Percentiles rank a stretch among this genome's conserved stretches.
Conservation (phyloP, 2,329 filamentous ascomycete species). For the Dothiorella sarmentorum region DNA sequence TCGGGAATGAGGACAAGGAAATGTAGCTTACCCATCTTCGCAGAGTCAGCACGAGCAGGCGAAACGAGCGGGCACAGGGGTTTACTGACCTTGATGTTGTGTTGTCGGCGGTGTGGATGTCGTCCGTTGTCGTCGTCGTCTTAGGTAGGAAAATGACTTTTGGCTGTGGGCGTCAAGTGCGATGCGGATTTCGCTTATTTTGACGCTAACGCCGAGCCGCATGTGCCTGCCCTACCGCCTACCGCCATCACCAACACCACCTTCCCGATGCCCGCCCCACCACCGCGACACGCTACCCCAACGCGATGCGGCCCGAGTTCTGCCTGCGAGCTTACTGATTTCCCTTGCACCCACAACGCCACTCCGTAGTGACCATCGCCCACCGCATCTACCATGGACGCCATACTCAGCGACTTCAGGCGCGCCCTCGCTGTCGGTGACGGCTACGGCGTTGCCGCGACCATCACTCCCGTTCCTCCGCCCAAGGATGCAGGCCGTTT, state of each 20-base stretch:
- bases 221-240: neutral
- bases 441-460: constrained; percentile 70
- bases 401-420: constrained; percentile 68
- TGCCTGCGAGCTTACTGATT: neutral
- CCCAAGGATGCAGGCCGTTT: constrained; percentile 62
- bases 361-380: neutral
- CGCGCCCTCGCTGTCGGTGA: constrained; percentile 62
- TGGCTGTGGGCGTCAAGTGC: constrained; percentile 21
- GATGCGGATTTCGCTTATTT: constrained; percentile 18
- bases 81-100: constrained; percentile 19
- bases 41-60: constrained; percentile 15
- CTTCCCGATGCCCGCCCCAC: neutral
- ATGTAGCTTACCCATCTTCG: constrained; percentile 23
- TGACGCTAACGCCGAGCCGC: constrained; percentile 15
- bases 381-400: neutral
- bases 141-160: constrained; percentile 26
- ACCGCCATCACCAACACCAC: neutral
- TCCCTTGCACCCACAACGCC: neutral
- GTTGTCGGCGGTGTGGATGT: constrained; percentile 19
- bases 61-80: neutral
- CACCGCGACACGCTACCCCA: constrained; percentile 2
- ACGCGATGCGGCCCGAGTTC: neutral
- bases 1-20: neutral
- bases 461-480: constrained; percentile 68
- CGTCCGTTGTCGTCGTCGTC: constrained; percentile 20